Conservation (phyloP, 2,329 filamentous ascomycete genomes). For the Sclerotinia sclerotiorum region DNA sequence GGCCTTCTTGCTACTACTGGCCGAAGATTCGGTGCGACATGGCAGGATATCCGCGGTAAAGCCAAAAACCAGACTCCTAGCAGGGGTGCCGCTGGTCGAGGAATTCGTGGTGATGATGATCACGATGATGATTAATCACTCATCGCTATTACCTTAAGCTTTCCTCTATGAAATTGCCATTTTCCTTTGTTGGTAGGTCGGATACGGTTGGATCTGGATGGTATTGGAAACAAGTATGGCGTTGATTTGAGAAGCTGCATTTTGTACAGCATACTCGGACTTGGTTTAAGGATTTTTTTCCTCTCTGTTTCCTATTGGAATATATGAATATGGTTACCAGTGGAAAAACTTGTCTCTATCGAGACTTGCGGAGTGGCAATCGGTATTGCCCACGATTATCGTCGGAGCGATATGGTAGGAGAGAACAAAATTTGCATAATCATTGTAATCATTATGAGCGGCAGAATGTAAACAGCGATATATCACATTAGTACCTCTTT, state of each 20-base stretch:
- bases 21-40: slow-evolving; percentile 78
- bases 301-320: neutral
- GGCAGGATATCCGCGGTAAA: slow-evolving; percentile 74
- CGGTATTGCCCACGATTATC: neutral
- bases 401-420: neutral
- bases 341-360: neutral
- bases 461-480: neutral
- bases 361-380: neutral
- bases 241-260: neutral
- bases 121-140: slow-evolving; percentile 9
- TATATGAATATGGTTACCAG: neutral
- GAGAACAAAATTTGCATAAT: neutral
- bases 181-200: slow-evolving; percentile 3
- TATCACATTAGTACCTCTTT: neutral
- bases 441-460: neutral
- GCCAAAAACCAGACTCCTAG: slow-evolving; percentile 29
- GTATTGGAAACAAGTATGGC: slow-evolving; percentile 6
- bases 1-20: slow-evolving; percentile 82
- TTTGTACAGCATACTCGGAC: slow-evolving; percentile 3
- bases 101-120: slow-evolving; percentile 32
- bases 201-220: neutral
- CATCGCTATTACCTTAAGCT: neutral
- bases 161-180: slow-evolving; percentile 5
- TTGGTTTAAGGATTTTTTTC: neutral
- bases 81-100: slow-evolving; percentile 29